A percentile compares a stretch with the other conserved stretches of the same genome.
Conservation (phyloP, 2,329 filamentous ascomycete genomes). For the Cadophora gregata region DNA sequence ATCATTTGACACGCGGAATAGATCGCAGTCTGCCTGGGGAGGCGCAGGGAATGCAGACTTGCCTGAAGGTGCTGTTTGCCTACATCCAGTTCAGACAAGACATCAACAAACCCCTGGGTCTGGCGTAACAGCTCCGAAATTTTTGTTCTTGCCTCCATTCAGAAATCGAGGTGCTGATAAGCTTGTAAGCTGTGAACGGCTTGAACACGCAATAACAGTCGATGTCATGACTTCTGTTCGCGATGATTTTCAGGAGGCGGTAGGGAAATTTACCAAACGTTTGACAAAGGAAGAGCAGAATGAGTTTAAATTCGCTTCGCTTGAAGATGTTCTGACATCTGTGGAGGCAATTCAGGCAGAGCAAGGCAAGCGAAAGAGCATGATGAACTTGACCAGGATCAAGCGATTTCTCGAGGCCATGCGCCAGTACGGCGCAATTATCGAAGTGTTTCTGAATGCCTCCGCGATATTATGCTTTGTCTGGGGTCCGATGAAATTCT, state of each 20-base stretch:
- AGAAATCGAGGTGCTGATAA: too few species aligned
- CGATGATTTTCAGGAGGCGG: conserved; percentile 24
- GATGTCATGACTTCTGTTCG: conserved; percentile 17
- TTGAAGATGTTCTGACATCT: conserved; percentile 34
- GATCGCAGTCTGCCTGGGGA: too few species aligned
- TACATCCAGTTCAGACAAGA: too few species aligned
- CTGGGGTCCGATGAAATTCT: conserved; percentile 48
- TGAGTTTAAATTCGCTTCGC: conserved; percentile 31
- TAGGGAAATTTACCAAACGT: conserved; percentile 25
- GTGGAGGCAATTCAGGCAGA: conserved; percentile 41
- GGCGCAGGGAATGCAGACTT: too few species aligned
- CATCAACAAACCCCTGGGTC: too few species aligned
- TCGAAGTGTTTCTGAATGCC: conserved; percentile 46
- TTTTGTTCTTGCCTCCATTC: too few species aligned
- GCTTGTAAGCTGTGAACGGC: too few species aligned
- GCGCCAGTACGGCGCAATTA: conserved; percentile 46
- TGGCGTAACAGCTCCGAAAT: too few species aligned
- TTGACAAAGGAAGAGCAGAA: conserved; percentile 24
- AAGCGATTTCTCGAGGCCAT: conserved; percentile 44
- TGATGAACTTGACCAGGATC: conserved; percentile 43
- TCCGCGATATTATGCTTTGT: conserved; percentile 44
- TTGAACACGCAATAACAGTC: too few species aligned
- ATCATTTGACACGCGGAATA: too few species aligned
- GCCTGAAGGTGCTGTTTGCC: too few species aligned
- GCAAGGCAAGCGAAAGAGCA: conserved; percentile 36